phyloP scores from a whole-genome alignment of 78 protist genomes.

The Capsaspora owczarzaki region DNA sequence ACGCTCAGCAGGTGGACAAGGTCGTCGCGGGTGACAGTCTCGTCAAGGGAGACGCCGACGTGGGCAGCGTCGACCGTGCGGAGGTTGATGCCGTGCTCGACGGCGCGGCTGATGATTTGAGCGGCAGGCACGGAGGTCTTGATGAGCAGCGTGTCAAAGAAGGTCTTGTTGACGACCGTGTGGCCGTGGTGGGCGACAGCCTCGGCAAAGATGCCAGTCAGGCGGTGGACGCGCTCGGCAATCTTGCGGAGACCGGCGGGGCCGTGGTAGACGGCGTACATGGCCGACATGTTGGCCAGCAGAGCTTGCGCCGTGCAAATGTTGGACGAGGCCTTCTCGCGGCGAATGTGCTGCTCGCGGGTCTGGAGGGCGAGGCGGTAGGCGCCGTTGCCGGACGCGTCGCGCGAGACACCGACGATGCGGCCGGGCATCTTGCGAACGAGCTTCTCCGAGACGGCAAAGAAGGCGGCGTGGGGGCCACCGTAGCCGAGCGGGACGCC shows the following conservation, averaged over 20 bases:
- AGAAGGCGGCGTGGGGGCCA: constrained; percentile 99
- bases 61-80: constrained; percentile 42
- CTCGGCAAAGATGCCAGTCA: constrained; percentile 37
- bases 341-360: constrained; percentile 97
- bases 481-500: constrained; percentile 96
- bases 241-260: constrained; percentile 82
- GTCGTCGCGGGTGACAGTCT: constrained; percentile 44
- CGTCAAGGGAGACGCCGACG: constrained; percentile 78
- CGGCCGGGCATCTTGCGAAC: constrained; percentile 92
- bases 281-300: constrained; percentile 88
- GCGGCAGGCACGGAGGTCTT: no score
- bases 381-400: constrained; percentile 71
- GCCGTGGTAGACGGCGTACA: constrained; percentile 96
- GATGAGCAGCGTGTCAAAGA: constrained; percentile 70
- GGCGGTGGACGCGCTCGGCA: constrained; percentile 64
- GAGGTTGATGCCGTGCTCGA: constrained; percentile 50
- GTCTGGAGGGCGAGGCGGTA: constrained; percentile 94
- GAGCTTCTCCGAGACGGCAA: constrained; percentile 65
- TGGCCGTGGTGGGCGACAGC: not conserved
- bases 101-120: constrained; percentile 5
- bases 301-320: constrained; percentile 98
- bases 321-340: constrained; percentile 85
- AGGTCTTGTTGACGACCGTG: constrained; percentile 4
- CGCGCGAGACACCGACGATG: constrained; percentile 82
- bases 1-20: constrained; percentile 29